Base-by-base conservation (phyloP, 1,284 basidiomycete genomes). In the Trichosporon sp. region DNA sequence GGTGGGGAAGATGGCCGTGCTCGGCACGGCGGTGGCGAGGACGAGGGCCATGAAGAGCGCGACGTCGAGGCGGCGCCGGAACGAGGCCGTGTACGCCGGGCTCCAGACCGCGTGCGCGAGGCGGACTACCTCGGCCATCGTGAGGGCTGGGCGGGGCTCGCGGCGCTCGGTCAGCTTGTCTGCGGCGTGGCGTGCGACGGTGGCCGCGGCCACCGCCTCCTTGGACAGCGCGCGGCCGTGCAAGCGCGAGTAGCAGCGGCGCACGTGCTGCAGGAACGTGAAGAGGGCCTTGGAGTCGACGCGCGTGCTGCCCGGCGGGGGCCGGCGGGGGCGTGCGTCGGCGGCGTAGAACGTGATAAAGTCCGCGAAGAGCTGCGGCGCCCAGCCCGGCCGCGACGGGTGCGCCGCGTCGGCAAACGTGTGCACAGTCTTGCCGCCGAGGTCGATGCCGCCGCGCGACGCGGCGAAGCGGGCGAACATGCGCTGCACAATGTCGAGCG, bases 1-100 rank as follows among this genome's bases (percentile, higher is more conserved):
- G 11, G n/a, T 15, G 9, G 64, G 44, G 31, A 65, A 53, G 21
- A 65, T 7, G 31, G 7, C 8, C 8, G 31, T 12, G 47, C 64
- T 65, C n/a, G 44, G 31, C 31, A 51, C 23, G 23, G 51, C 64
- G 32, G 64, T 65, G 21, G 44, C 64, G 51, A 65, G 64, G 21
- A 56, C 34, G 47, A 65, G 64, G 21, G 64, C 31, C 25, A 65
- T 58, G 64, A 32, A 65, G 18, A 65, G 64, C 18, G 64, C 64
- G 12, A 65, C 53, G 34, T 65, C 64, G 51, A 65, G 29, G 23
- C 64, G 64, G 31, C 34, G 47, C 31, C 64, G 51, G 51, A 65
- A 65, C 13, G 64, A 25, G 5, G 47, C 64, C 12, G 9, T 13
- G 64, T 65, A 65, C 29, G n/a, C 29, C 1, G 64, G 51, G 21